A percentile compares a stretch with the other conserved stretches of the same genome.
Conservation (phyloP, 805 yeast species). For the Metschnikowia kofuensis region DNA sequence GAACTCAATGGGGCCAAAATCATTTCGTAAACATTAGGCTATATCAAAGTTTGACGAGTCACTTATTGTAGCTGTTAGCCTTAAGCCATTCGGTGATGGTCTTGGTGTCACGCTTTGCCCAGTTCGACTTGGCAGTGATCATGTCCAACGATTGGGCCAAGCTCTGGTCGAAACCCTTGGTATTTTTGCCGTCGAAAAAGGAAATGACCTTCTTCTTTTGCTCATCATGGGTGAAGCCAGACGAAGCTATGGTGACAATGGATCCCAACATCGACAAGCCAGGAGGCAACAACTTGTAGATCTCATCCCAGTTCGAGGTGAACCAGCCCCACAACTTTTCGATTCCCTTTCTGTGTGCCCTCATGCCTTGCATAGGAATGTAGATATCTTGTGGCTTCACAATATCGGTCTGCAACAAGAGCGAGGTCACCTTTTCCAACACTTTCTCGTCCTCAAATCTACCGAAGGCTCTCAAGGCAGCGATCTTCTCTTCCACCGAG, state of each 20-base stretch:
- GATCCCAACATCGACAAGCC: conserved; percentile 76
- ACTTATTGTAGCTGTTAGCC: conserved; percentile 26
- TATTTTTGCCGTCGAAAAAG: conserved; percentile 52
- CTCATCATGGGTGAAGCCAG: conserved; percentile 56
- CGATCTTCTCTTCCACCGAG: conserved; percentile 62
- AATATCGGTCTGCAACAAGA: conserved; percentile 54
- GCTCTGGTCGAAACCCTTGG: conserved; percentile 63
- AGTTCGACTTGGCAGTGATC: conserved; percentile 51
- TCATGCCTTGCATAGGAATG: conserved; percentile 73
- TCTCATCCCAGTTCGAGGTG: conserved; percentile 65
- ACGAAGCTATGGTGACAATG: conserved; percentile 60
- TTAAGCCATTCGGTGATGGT: conserved; percentile 50
- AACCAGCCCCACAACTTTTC: conserved; percentile 74
- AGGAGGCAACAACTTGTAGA: conserved; percentile 71
- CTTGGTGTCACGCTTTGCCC: conserved; percentile 55
- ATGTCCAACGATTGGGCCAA: conserved; percentile 65
- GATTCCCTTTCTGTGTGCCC: conserved; percentile 61
- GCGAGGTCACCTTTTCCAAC: conserved; percentile 53
- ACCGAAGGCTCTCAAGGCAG: conserved; percentile 72
- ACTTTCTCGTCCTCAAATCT: conserved; percentile 51
- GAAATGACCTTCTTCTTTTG: conserved; percentile 49
- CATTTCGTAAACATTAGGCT: background rate
- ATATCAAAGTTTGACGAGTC: conserved; percentile 9
- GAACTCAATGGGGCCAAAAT: background rate
- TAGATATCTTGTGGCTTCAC: conserved; percentile 69